These are phyloP conservation scores for Bolboschoenoplectus hybrid DNA, from an alignment of 202 grass and related monocot species.

Conservation along the genomic window DNA sequence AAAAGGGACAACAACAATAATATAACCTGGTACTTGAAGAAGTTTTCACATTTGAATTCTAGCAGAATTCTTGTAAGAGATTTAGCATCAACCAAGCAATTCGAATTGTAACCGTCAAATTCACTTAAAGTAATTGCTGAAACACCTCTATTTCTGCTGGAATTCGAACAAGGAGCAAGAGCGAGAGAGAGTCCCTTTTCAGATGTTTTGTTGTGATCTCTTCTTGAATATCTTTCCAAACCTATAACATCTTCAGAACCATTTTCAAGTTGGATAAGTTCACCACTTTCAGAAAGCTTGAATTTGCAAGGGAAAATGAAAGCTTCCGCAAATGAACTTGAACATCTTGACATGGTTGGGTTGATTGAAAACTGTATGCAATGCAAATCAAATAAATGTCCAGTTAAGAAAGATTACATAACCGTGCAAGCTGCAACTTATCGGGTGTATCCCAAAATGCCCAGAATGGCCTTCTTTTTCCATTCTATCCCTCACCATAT, in stretches of 20 bases:
- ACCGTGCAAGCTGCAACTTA: not conserved
- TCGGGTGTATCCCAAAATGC: not conserved
- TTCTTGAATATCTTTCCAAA: constrained; percentile 44
- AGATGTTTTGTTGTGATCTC: constrained; percentile 42
- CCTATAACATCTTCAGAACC: constrained; percentile 40
- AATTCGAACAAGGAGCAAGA: constrained; percentile 53
- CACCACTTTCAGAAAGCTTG: constrained; percentile 47
- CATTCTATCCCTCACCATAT: not conserved
- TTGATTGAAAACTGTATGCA: constrained; percentile 31
- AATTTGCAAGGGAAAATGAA: constrained; percentile 68
- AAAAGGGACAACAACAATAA: constrained; percentile 31
- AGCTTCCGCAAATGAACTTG: constrained; percentile 75
- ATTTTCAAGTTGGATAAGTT: constrained; percentile 48
- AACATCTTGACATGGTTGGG: constrained; percentile 33
- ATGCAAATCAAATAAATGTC: constrained; percentile 16
- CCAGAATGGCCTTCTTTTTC: constrained; percentile 21
- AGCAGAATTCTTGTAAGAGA: constrained; percentile 53
- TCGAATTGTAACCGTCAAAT: constrained; percentile 43
- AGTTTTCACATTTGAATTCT: constrained; percentile 64
- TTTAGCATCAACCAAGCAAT: constrained; percentile 34
- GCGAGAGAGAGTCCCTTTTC: constrained; percentile 38
- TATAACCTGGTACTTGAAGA: constrained; percentile 59
- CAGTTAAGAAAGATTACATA: not conserved
- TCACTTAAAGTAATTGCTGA: constrained; percentile 30
- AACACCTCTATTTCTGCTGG: constrained; percentile 44